These are phyloP conservation scores for Allium sativum DNA, from an alignment of 106 monocot species.

Conservation along the genomic window DNA sequence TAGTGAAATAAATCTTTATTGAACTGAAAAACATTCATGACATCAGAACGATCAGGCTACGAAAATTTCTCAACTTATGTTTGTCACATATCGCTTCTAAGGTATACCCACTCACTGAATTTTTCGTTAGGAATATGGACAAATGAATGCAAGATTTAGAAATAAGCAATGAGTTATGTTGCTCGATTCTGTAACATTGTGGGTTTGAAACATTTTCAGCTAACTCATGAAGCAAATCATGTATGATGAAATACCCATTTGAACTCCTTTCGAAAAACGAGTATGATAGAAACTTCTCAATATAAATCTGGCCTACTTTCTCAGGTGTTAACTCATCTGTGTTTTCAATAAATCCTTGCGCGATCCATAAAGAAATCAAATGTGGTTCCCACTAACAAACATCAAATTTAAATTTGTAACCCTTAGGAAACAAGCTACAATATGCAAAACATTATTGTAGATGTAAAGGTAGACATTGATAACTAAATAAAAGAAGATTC, in stretches of 20 bases:
- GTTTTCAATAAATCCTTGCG: background rate
- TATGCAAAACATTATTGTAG: constrained; percentile 22
- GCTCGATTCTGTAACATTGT: constrained; percentile 9
- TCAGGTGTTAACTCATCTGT: background rate
- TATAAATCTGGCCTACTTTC: background rate
- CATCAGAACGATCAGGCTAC: constrained; percentile 9
- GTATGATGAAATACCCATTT: constrained; percentile 7
- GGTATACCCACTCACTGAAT: background rate
- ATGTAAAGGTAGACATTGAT: constrained; percentile 4
- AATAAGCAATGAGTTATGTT: background rate
- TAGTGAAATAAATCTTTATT: too few species aligned
- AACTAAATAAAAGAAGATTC: constrained; percentile 12
- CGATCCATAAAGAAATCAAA: constrained; percentile 14
- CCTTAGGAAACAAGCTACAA: constrained; percentile 20
- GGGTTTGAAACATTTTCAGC: constrained; percentile 11
- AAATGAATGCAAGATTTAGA: constrained; percentile 9
- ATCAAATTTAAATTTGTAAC: background rate
- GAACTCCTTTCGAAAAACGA: background rate
- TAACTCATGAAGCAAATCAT: constrained; percentile 16
- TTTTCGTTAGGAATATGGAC: background rate
- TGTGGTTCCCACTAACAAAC: too few species aligned
- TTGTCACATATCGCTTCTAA: too few species aligned
- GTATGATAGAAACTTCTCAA: background rate
- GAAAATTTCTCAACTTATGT: constrained; percentile 13
- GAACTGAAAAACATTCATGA: too few species aligned